phyloP scores from a whole-genome alignment of 768 basidiomycete species.

The Tylopilus plumbeoviolaceoides region DNA sequence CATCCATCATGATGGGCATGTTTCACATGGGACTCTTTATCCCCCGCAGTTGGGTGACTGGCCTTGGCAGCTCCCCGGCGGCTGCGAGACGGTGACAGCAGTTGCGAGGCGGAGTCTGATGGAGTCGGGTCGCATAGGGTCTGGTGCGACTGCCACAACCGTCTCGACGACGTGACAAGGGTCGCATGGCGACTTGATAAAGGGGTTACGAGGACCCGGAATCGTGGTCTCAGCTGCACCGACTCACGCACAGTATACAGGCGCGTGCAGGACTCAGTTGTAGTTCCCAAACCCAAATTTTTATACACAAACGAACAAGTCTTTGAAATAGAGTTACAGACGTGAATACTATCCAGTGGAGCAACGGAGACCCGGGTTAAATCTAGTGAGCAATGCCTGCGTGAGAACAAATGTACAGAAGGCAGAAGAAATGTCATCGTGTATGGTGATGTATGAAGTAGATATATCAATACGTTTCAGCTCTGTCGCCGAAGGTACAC shows the following conservation, averaged over 20 bases:
- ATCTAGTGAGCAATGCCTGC: not conserved
- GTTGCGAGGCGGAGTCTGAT: not conserved
- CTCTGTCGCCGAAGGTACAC: conserved; percentile 18
- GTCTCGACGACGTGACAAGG: no score
- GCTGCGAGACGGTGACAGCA: not conserved
- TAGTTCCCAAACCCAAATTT: no score
- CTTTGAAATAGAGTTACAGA: not conserved
- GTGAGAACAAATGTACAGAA: not conserved
- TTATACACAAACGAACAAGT: not conserved
- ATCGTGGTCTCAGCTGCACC: no score
- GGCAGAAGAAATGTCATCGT: not conserved
- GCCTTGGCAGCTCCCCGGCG: no score
- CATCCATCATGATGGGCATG: not conserved
- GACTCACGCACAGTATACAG: no score
- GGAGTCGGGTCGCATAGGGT: not conserved
- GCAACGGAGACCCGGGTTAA: not conserved
- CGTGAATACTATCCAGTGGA: not conserved
- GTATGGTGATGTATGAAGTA: not conserved
- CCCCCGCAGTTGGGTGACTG: no score
- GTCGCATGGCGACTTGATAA: no score
- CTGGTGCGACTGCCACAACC: no score
- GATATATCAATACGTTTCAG: not conserved
- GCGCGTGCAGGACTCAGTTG: no score
- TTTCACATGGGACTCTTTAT: not conserved
- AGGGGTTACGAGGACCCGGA: no score